phyloP scores from a whole-genome alignment of 495 filamentous ascomycete species.

The Penicillium riverlandense region DNA sequence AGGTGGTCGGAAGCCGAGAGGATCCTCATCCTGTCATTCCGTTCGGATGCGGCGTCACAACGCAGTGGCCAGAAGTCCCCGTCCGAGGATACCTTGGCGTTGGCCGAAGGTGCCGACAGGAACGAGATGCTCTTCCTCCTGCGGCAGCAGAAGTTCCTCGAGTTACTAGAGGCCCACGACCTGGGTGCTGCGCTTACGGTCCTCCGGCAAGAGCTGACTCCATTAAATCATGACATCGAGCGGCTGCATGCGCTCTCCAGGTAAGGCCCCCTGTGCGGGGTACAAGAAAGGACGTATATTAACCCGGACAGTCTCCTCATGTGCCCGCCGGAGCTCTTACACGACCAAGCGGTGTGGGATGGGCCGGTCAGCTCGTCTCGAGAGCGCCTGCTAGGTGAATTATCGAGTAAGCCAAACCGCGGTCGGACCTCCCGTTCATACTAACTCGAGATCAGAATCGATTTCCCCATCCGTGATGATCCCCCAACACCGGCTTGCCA shows the following conservation, averaged over 20 bases:
- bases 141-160: conserved; percentile 90
- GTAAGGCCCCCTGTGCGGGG: conserved; percentile 29
- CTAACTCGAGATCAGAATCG: conserved; percentile 51
- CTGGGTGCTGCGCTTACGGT: conserved; percentile 68
- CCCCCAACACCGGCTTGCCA: conserved; percentile 83
- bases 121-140: conserved; percentile 70
- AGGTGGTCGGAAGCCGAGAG: conserved; percentile 80
- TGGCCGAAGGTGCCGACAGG: conserved; percentile 51
- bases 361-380: conserved; percentile 76
- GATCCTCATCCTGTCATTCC: conserved; percentile 58
- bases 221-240: conserved; percentile 69
- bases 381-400: conserved; percentile 63
- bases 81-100: conserved; percentile 31
- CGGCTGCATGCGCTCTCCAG: conserved; percentile 78
- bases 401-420: conserved; percentile 61
- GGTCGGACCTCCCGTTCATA: background rate
- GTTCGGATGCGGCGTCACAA: conserved; percentile 1
- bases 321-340: conserved; percentile 77
- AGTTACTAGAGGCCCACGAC: conserved; percentile 74
- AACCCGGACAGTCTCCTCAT: conserved; percentile 62
- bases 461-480: conserved; percentile 99
- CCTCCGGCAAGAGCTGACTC: conserved; percentile 80
- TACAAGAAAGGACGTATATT: conserved; percentile 2
- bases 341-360: conserved; percentile 79
- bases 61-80: conserved; percentile 14